Conservation (phyloP, 1,284 basidiomycete genomes). For the Exsudoporus floridanus region DNA sequence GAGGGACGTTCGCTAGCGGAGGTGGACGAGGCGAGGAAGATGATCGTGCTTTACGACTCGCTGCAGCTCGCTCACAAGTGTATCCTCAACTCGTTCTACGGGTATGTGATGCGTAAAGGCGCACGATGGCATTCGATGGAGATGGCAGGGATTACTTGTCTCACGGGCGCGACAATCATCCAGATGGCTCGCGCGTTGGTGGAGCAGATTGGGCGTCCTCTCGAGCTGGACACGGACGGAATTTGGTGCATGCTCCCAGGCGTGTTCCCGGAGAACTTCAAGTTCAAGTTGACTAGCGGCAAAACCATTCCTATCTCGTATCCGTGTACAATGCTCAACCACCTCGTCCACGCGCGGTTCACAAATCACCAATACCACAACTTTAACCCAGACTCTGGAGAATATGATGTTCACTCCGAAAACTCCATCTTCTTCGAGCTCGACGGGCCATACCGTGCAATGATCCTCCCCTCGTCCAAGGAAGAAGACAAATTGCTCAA, state of each 20-base stretch:
- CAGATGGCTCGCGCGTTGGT: conserved; percentile 99
- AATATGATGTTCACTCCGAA: conserved; percentile 88
- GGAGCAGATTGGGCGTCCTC: conserved; percentile 94
- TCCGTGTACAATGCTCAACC: conserved; percentile 99
- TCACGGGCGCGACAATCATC: conserved; percentile 98
- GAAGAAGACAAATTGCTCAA: conserved; percentile 99
- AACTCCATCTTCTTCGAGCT: conserved; percentile 99
- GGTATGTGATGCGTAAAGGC: conserved; percentile 99
- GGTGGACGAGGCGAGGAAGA: conserved; percentile 96
- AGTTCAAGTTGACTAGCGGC: conserved; percentile 86
- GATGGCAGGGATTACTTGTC: conserved; percentile 99
- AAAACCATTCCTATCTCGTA: conserved; percentile 94
- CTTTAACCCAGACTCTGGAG: conserved; percentile 79
- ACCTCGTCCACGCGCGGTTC: conserved; percentile 93
- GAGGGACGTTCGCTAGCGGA: conserved; percentile 78
- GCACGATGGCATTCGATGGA: conserved; percentile 99
- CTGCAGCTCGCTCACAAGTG: conserved; percentile 99
- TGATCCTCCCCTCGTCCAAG: conserved; percentile 99
- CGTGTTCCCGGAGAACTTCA: conserved; percentile 97
- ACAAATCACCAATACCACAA: conserved; percentile 99
- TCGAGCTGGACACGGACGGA: conserved; percentile 98
- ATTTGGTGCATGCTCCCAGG: conserved; percentile 99
- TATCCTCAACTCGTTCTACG: conserved; percentile 99
- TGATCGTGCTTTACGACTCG: conserved; percentile 99
- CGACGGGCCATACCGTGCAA: conserved; percentile 97